Evolutionary conservation across 306 rosid genomes (phyloP).

Genomic region (Carpinus fangiana): DNA sequence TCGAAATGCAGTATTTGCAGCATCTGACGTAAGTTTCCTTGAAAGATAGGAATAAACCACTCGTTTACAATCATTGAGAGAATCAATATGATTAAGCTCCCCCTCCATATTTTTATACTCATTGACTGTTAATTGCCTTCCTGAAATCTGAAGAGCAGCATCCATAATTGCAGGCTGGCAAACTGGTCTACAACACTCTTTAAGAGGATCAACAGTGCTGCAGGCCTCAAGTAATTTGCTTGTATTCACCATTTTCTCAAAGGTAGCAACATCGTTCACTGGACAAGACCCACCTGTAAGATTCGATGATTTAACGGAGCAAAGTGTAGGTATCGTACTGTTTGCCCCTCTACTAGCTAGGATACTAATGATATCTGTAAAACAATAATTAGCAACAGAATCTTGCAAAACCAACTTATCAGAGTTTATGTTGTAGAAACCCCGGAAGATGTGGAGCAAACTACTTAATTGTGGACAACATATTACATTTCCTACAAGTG

Average conservation of each 20-base stretch:
- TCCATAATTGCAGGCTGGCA: conserved; percentile 93
- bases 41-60: conserved; percentile 93
- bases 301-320: conserved; percentile 77
- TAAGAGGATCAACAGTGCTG: conserved; percentile 81
- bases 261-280: conserved; percentile 66
- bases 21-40: conserved; percentile 59
- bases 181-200: conserved; percentile 95
- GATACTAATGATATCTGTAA: conserved; percentile 75
- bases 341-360: conserved; percentile 87
- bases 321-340: conserved; percentile 62
- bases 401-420: conserved; percentile 67
- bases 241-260: conserved; percentile 77
- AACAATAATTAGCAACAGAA: conserved; percentile 68
- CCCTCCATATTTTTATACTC: conserved; percentile 56
- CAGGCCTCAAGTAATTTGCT: conserved; percentile 91
- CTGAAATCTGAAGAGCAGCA: conserved; percentile 85
- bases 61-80: conserved; percentile 82
- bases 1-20: conserved; percentile 71
- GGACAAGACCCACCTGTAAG: conserved; percentile 93
- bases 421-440: conserved; percentile 59
- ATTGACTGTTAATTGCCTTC: conserved; percentile 49
- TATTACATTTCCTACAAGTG: conserved; percentile 77
- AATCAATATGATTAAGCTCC: conserved; percentile 57
- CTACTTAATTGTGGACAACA: conserved; percentile 95
- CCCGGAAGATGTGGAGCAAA: conserved; percentile 87